phyloP scores from a whole-genome alignment of 345 rosid species.

The Viola odorata region DNA sequence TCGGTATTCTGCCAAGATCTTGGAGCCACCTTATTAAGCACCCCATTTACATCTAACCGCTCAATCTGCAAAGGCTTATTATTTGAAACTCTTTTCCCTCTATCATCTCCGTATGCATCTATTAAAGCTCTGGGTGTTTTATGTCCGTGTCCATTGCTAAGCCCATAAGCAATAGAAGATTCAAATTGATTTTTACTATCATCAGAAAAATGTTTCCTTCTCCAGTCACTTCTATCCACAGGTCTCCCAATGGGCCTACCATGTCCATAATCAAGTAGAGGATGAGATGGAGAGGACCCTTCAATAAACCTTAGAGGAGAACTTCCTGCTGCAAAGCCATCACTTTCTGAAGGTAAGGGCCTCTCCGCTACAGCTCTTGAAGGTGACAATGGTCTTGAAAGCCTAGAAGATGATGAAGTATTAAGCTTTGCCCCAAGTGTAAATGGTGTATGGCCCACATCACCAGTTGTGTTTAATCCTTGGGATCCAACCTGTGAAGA shows the following conservation, averaged over 20 bases:
- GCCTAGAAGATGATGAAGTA: constrained; percentile 37
- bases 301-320: constrained; percentile 59
- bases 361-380: constrained; percentile 35
- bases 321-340: constrained; percentile 43
- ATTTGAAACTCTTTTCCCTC: constrained; percentile 40
- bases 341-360: constrained; percentile 35
- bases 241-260: constrained; percentile 44
- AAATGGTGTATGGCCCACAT: constrained; percentile 40
- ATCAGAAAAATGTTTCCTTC: constrained; percentile 46
- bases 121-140: constrained; percentile 85
- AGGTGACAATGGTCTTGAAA: constrained; percentile 39
- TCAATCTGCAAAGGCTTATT: constrained; percentile 43
- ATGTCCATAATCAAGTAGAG: constrained; percentile 47
- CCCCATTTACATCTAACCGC: constrained; percentile 46
- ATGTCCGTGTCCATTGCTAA: constrained; percentile 51
- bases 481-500: constrained; percentile 46
- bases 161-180: constrained; percentile 30
- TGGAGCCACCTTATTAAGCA: constrained; percentile 45
- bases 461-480: constrained; percentile 43
- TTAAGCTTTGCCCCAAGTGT: constrained; percentile 38
- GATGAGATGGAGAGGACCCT: constrained; percentile 54
- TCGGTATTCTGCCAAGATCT: constrained; percentile 94
- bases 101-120: constrained; percentile 94
- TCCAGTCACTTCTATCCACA: constrained; percentile 53
- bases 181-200: constrained; percentile 34